Percentiles rank a stretch among this genome's conserved stretches.
phyloP scores from a whole-genome alignment of 257 asterid genomes.

The Orobanche coerulescens region DNA sequence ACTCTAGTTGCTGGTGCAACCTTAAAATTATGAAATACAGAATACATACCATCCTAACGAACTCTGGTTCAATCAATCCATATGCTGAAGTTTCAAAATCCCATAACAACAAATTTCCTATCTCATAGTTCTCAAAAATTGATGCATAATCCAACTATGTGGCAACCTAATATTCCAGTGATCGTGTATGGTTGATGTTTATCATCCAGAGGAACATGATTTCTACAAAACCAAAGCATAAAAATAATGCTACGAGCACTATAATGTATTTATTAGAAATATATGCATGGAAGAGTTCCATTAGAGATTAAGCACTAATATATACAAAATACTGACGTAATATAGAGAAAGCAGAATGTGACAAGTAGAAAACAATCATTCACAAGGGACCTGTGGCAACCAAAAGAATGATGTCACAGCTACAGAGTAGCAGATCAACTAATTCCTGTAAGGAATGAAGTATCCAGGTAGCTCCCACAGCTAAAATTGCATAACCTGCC shows the following conservation, averaged over 20 bases:
- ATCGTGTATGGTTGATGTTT: background rate
- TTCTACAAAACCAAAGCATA: background rate
- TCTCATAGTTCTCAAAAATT: background rate
- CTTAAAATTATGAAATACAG: background rate
- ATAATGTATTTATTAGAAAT: background rate
- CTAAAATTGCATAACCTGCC: slow-evolving; percentile 96
- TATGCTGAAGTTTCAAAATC: background rate
- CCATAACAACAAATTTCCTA: background rate
- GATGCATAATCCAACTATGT: slow-evolving; percentile 5
- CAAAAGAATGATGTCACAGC: slow-evolving; percentile 71
- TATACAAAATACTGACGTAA: background rate
- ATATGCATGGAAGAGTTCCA: slow-evolving; percentile 12
- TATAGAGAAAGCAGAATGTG: slow-evolving; percentile 2
- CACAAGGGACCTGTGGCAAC: slow-evolving; percentile 54
- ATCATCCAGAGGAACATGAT: background rate
- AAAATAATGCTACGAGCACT: slow-evolving; percentile 2
- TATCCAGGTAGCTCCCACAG: slow-evolving; percentile 73
- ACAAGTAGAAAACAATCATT: slow-evolving; percentile 12
- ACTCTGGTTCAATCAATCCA: background rate
- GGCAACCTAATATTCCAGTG: background rate
- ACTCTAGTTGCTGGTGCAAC: background rate
- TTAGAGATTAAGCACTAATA: background rate
- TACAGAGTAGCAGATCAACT: slow-evolving; percentile 69
- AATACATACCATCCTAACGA: background rate
- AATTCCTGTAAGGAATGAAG: slow-evolving; percentile 47